These are phyloP conservation scores for Uronychia setigera DNA, from an alignment of 73 alveolate species.

Conservation along the genomic window DNA sequence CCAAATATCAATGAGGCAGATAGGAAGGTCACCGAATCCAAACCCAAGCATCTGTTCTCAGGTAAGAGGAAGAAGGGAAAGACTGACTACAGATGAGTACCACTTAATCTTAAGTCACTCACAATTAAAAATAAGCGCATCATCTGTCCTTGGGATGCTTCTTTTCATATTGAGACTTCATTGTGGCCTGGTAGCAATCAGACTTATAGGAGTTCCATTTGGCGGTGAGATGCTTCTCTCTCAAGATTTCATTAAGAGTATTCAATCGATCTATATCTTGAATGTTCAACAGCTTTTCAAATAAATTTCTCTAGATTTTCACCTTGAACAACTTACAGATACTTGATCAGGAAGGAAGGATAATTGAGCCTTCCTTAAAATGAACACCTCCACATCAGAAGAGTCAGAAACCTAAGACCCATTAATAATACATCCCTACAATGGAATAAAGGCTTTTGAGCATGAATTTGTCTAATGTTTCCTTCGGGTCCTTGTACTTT, in stretches of 20 bases:
- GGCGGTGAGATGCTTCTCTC: too few relatives aligned
- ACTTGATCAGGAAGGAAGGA: constrained; percentile 39
- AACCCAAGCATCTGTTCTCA: constrained; percentile 93
- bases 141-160: too few relatives aligned
- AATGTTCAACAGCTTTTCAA: too few relatives aligned
- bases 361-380: constrained; percentile 14
- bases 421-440: neutral
- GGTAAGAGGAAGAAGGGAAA: constrained; percentile 97
- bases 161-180: too few relatives aligned
- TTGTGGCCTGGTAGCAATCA: too few relatives aligned
- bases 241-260: too few relatives aligned
- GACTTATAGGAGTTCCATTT: too few relatives aligned
- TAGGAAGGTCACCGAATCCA: constrained; percentile 80
- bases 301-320: too few relatives aligned
- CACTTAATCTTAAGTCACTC: neutral
- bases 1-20: constrained; percentile 87
- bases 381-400: constrained; percentile 35
- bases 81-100: constrained; percentile 92
- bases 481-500: neutral
- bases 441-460: neutral
- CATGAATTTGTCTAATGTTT: neutral
- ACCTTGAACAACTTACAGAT: too few relatives aligned
- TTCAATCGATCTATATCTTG: too few relatives aligned
- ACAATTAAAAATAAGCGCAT: too few relatives aligned
- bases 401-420: constrained; percentile 44